These are phyloP conservation scores for Candida lessepsii DNA, from an alignment of 805 yeast genomes.

Conservation along the genomic window DNA sequence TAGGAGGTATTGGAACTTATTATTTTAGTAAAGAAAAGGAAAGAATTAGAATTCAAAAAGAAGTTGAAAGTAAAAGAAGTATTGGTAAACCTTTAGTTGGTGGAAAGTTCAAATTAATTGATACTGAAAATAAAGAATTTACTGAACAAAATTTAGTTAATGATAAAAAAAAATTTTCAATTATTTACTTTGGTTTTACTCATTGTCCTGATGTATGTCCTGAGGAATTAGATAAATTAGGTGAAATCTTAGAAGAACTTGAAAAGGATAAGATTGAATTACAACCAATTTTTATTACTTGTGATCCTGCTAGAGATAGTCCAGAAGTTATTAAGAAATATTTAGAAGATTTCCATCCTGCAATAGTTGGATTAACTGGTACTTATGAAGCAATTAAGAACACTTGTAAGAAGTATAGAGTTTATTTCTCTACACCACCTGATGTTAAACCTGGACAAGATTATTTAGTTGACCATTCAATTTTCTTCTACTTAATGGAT, in stretches of 20 bases:
- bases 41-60: constrained; percentile 68
- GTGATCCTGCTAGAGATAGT: constrained; percentile 94
- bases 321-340: constrained; percentile 84
- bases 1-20: constrained; percentile 71
- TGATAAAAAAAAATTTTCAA: constrained; percentile 56
- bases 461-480: constrained; percentile 94
- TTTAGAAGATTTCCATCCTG: constrained; percentile 84
- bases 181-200: constrained; percentile 94
- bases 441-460: constrained; percentile 94
- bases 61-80: constrained; percentile 83
- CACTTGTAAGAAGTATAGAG: constrained; percentile 86
- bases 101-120: constrained; percentile 77
- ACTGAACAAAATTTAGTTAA: constrained; percentile 69
- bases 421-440: constrained; percentile 96
- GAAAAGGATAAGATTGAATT: constrained; percentile 51
- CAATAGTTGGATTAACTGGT: constrained; percentile 89
- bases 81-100: constrained; percentile 92
- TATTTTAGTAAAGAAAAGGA: constrained; percentile 76
- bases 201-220: constrained; percentile 99
- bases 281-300: constrained; percentile 89
- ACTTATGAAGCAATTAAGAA: constrained; percentile 79
- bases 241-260: constrained; percentile 63
- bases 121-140: constrained; percentile 67
- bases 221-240: constrained; percentile 91
- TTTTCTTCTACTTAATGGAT: constrained; percentile 96